Base-by-base conservation (phyloP, 208 protist genomes). In the Leishmania braziliensis region DNA sequence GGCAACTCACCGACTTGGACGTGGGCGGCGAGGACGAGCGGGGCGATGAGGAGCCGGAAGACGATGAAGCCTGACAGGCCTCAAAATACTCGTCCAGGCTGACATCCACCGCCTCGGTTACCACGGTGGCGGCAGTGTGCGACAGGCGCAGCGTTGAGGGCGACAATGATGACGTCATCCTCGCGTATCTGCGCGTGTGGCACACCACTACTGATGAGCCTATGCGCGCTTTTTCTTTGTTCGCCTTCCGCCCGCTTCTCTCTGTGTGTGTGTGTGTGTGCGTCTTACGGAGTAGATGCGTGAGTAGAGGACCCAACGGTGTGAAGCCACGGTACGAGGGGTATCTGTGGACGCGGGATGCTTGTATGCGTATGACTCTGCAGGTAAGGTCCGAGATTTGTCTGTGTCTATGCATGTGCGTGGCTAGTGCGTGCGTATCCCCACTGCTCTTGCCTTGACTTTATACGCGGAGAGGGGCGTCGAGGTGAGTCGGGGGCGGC, bases 31-130 rank as follows among this genome's bases (percentile, higher is more conserved):
- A 82, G 26, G 62, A 77, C 12, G 81, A 79, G 36, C 53, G 78
- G 70, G 74, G 78, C 48, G 75, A 77, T 3, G 33, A 50, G 12
- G 56, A 39, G 1, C 62, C 39, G 16, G 82, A 73, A 0, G 79
- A 71, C 16, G 78, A 78, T 12, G 82, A 66, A 1, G 79, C 74
- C 33, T 54, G 39, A 60, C 91, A 95, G 10, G 80, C 89, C 12
- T 79, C 85, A n/a, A 86, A 95, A 80, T 95, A 95, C 26, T 90
- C 87, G 18, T 86, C 82, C 6, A 95, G 69, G 16, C 9, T 43
- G 26, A 75, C 79, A 23, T 95, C 84, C 23, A 43, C 56, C 18
- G 36, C 36, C 36, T 2, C 69, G 5, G 69, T 20, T 73, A 18
- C 53, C n/a, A 26, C 20, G 51, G 72, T 53, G 53, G 51, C 72